phyloP scores from a whole-genome alignment of 1,284 basidiomycete species.

The Ustilago vetiveriae region DNA sequence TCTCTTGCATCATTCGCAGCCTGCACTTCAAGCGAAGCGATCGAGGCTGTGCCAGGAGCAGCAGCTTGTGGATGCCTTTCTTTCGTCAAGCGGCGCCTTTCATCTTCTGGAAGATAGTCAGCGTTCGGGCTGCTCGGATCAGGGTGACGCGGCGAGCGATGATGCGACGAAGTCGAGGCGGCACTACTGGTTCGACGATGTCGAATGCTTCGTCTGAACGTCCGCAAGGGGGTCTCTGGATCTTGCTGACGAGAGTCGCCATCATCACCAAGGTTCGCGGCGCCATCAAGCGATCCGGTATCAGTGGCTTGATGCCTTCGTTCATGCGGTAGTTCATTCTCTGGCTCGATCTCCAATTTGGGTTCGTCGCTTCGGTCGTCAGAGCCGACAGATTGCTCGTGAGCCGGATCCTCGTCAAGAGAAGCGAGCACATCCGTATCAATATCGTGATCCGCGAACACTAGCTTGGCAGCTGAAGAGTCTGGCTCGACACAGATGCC shows the following conservation, averaged over 20 bases:
- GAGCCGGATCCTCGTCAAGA: conserved; percentile 3
- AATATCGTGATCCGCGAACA: conserved; percentile 16
- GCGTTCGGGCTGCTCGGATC: conserved; percentile 35
- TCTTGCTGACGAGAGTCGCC: conserved; percentile 1
- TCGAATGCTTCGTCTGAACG: conserved; percentile 10
- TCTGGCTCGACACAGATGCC: conserved; percentile 37
- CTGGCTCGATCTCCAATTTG: not conserved
- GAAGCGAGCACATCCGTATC: conserved; percentile 6
- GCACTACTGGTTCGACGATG: conserved; percentile 18
- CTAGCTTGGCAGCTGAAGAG: conserved; percentile 28
- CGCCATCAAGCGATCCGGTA: no score
- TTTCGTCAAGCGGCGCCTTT: conserved; percentile 17
- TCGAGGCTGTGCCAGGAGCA: conserved; percentile 20
- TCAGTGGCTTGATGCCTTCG: no score
- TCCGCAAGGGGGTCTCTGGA: conserved; percentile 11
- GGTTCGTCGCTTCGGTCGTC: not conserved
- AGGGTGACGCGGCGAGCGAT: conserved; percentile 32
- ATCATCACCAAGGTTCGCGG: no score
- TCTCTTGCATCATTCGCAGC: not conserved
- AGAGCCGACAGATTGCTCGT: no score
- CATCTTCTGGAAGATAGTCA: conserved; percentile 40
- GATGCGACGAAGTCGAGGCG: conserved; percentile 23
- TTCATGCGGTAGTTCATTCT: no score
- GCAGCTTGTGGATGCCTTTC: conserved; percentile 20
- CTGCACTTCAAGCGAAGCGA: conserved; percentile 30